These are phyloP conservation scores for Komagataella phaffii DNA, from an alignment of 805 yeast genomes.

Conservation along the genomic window DNA sequence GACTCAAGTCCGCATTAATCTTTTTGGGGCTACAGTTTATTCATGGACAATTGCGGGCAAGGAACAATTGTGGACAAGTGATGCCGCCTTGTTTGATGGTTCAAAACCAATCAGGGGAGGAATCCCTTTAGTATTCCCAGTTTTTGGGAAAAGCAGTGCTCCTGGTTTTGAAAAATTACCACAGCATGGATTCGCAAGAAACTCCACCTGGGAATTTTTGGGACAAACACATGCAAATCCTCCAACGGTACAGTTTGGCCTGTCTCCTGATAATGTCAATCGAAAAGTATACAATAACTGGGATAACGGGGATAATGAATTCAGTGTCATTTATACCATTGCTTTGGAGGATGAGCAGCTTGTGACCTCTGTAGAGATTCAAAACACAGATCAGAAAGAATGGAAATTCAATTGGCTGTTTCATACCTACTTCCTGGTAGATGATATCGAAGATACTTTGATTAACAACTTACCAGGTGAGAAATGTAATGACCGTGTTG, in stretches of 20 bases:
- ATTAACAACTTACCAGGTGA: slow-evolving; percentile 72
- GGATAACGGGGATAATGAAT: slow-evolving; percentile 45
- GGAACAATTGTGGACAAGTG: slow-evolving; percentile 77
- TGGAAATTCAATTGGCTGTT: slow-evolving; percentile 90
- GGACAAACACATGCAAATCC: slow-evolving; percentile 66
- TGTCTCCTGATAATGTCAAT: slow-evolving; percentile 75
- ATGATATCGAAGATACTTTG: slow-evolving; percentile 64
- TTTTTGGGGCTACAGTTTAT: slow-evolving; percentile 78
- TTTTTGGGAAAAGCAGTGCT: slow-evolving; percentile 59
- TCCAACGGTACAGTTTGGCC: slow-evolving; percentile 80
- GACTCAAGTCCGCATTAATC: slow-evolving; percentile 56
- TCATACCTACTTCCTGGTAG: slow-evolving; percentile 75
- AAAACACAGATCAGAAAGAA: slow-evolving; percentile 47
- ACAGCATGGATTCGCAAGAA: slow-evolving; percentile 95
- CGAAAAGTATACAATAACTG: slow-evolving; percentile 45
- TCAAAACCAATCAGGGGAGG: slow-evolving; percentile 95
- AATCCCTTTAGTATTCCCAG: slow-evolving; percentile 92
- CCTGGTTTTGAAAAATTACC: slow-evolving; percentile 60
- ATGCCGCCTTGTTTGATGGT: slow-evolving; percentile 80
- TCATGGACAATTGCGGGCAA: slow-evolving; percentile 66
- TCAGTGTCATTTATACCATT: slow-evolving; percentile 63
- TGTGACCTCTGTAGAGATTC: slow-evolving; percentile 61
- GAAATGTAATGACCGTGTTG: slow-evolving; percentile 62
- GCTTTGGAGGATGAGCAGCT: slow-evolving; percentile 44
- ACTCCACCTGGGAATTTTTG: slow-evolving; percentile 82